Evolutionary conservation across 2,329 filamentous ascomycete genomes (phyloP).

Genomic region (Coniochaeta hoffmannii): DNA sequence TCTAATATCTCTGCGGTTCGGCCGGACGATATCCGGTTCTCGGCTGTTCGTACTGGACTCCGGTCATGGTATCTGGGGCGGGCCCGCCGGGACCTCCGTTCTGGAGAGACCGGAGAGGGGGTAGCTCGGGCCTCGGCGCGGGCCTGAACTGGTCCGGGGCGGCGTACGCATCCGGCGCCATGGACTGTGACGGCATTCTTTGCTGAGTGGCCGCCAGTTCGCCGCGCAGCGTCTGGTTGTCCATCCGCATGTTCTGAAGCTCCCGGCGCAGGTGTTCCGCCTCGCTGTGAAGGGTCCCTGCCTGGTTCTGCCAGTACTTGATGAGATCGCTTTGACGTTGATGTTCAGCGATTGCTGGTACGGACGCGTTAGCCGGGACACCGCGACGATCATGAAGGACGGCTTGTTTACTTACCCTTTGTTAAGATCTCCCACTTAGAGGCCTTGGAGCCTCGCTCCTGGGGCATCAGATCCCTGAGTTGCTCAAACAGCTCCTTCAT

Average conservation of each 20-base stretch:
- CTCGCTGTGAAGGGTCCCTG: conserved; percentile 25
- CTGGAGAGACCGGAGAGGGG: conserved; percentile 47
- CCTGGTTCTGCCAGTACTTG: conserved; percentile 36
- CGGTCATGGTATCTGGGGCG: conserved; percentile 54
- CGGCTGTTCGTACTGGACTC: conserved; percentile 53
- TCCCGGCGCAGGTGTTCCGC: conserved; percentile 34
- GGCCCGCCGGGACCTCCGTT: conserved; percentile 28
- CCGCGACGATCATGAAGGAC: too few relatives aligned
- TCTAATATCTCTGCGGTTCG: conserved; percentile 15
- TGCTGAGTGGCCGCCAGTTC: conserved; percentile 18
- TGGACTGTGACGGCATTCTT: conserved; percentile 12
- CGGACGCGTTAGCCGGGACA: conserved; percentile 4
- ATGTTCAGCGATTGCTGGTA: conserved; percentile 54
- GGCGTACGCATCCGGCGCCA: conserved; percentile 10
- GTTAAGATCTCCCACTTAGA: conserved; percentile 87
- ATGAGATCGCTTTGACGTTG: conserved; percentile 43
- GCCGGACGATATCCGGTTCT: conserved; percentile 38
- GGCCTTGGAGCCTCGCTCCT: conserved; percentile 75
- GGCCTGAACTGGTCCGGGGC: conserved; percentile 20
- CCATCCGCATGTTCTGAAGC: conserved; percentile 36
- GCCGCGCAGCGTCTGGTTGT: conserved; percentile 38
- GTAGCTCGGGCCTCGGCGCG: conserved; percentile 40
- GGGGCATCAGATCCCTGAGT: conserved; percentile 68
- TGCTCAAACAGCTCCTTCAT: conserved; percentile 87
- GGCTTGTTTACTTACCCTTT: conserved; percentile 55